phyloP scores from a whole-genome alignment of 2,329 filamentous ascomycete species.

The Botrytis cinerea region DNA sequence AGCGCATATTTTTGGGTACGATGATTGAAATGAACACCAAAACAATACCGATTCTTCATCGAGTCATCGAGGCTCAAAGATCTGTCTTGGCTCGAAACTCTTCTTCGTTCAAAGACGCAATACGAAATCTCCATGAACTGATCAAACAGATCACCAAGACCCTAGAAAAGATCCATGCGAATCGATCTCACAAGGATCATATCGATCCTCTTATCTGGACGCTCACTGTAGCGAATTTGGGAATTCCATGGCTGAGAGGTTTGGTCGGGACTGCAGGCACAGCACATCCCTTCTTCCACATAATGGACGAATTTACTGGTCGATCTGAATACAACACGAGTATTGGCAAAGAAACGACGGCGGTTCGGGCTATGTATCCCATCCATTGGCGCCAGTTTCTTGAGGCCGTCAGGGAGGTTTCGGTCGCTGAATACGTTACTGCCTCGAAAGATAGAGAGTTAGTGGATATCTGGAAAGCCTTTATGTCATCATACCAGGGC shows the following conservation, averaged over 20 bases:
- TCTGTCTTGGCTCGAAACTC: constrained; percentile 11
- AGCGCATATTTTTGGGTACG: not conserved
- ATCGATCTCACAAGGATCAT: constrained; percentile 1
- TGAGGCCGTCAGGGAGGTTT: not conserved
- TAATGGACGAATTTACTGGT: constrained; percentile 7
- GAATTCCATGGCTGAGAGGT: not conserved
- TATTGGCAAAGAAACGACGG: constrained; percentile 8
- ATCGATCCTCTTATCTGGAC: constrained; percentile 16
- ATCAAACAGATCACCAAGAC: not conserved
- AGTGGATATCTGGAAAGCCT: not conserved
- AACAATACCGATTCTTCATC: constrained; percentile 10
- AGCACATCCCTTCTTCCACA: constrained; percentile 14
- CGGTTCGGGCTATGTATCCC: constrained; percentile 4
- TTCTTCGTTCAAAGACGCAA: constrained; percentile 11
- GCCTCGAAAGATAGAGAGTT: constrained; percentile 5
- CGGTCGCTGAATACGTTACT: not conserved
- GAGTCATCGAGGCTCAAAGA: not conserved
- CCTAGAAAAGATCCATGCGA: not conserved
- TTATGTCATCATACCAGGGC: not conserved
- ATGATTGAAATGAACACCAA: constrained; percentile 11
- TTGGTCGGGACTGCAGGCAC: not conserved
- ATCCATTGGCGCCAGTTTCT: constrained; percentile 3
- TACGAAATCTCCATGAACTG: not conserved
- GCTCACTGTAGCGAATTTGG: not conserved
- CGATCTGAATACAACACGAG: not conserved